Conservation (phyloP, 805 yeast genomes). For the Wickerhamomyces bovis region DNA sequence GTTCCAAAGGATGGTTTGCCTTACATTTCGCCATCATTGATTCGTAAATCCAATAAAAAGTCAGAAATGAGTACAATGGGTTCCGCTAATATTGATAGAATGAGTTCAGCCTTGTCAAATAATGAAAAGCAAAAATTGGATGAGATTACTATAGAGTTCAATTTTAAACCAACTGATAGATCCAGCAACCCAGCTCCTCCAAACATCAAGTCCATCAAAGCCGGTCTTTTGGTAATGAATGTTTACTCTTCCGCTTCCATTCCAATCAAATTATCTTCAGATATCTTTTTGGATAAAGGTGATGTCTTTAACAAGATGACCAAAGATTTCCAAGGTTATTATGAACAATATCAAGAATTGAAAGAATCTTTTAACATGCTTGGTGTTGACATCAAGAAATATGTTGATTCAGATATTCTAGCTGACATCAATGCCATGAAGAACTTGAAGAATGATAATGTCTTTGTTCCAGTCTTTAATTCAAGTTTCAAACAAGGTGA, state of each 20-base stretch:
- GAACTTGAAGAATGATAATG: conserved; percentile 11
- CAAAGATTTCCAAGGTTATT: conserved; percentile 16
- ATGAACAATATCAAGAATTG: conserved; percentile 14
- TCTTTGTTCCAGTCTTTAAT: conserved; percentile 2
- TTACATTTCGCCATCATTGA: conserved; percentile 31
- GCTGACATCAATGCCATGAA: conserved; percentile 20
- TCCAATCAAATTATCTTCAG: conserved; percentile 35
- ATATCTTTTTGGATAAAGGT: conserved; percentile 21
- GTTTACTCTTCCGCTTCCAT: conserved; percentile 31
- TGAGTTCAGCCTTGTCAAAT: conserved; percentile 23
- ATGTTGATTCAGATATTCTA: conserved; percentile 8
- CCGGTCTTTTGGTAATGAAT: conserved; percentile 30
- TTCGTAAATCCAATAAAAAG: conserved; percentile 30
- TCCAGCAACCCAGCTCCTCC: conserved; percentile 25
- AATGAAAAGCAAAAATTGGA: conserved; percentile 24
- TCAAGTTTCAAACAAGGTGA: conserved; percentile 12
- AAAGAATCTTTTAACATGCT: conserved; percentile 6
- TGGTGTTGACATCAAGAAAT: conserved; percentile 5
- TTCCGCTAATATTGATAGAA: conserved; percentile 28
- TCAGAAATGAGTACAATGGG: conserved; percentile 29
- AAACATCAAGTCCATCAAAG: conserved; percentile 23
- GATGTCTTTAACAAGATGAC: conserved; percentile 17
- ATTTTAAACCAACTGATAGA: conserved; percentile 26
- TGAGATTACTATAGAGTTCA: conserved; percentile 25
- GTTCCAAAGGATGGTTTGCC: conserved; percentile 32